Evolutionary conservation across 108 stramenopile genomes (phyloP).

Genomic region (Heterococcus sp.): DNA sequence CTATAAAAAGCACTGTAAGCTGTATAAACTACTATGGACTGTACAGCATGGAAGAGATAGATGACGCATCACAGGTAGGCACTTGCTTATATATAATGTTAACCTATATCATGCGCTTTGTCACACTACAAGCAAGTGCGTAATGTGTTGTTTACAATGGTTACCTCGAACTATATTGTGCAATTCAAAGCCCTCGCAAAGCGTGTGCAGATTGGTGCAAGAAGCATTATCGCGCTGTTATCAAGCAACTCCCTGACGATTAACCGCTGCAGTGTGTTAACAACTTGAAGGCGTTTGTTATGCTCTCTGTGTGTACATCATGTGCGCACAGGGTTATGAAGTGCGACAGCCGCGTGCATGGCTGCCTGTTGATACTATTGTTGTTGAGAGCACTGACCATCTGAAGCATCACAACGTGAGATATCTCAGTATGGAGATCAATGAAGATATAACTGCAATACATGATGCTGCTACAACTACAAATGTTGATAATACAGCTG

Average conservation of each 20-base stretch:
- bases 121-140: background rate
- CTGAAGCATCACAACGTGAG: constrained; percentile 32
- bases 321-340: constrained; percentile 4
- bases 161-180: background rate
- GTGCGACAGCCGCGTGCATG: constrained; percentile 33
- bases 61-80: constrained; percentile 18
- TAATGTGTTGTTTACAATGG: background rate
- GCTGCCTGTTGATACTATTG: constrained; percentile 30
- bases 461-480: too few relatives aligned
- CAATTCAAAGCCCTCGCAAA: background rate
- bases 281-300: background rate
- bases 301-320: too few relatives aligned
- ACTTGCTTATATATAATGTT: background rate
- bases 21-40: constrained; percentile 44
- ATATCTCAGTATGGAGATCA: constrained; percentile 42
- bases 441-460: too few relatives aligned
- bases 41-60: constrained; percentile 40
- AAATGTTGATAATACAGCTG: too few relatives aligned
- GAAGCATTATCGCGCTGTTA: background rate
- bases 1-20: constrained; percentile 34
- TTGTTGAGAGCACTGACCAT: constrained; percentile 40
- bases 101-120: background rate
- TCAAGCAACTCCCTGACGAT: background rate
- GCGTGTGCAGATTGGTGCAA: background rate
- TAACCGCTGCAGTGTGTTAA: background rate